Evolutionary conservation across 768 basidiomycete species (phyloP).

Genomic region (Pisolithus microcarpus): DNA sequence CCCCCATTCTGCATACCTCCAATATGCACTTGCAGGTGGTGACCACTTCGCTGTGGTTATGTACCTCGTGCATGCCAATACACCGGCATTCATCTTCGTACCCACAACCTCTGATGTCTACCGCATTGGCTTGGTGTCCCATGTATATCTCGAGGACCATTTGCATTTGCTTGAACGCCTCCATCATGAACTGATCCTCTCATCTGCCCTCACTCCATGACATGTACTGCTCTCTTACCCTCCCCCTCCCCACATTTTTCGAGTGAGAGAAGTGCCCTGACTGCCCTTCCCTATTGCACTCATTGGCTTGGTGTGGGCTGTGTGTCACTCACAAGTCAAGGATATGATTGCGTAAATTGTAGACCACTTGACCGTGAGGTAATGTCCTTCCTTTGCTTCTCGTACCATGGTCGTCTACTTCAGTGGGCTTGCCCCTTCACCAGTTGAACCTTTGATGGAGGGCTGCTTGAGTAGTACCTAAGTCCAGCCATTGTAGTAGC

Average conservation of each 20-base stretch:
- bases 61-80: slow-evolving; percentile 42
- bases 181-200: slow-evolving; percentile 30
- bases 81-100: slow-evolving; percentile 49
- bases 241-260: slow-evolving; percentile 8
- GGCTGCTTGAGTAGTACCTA: slow-evolving; percentile 17
- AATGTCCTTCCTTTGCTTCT: not conserved
- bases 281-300: too few relatives aligned
- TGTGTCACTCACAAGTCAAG: slow-evolving; percentile 2
- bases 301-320: too few relatives aligned
- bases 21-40: too few relatives aligned
- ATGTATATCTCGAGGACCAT: not conserved
- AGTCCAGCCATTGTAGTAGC: slow-evolving; percentile 1
- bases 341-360: not conserved
- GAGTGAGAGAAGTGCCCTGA: slow-evolving; percentile 19
- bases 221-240: slow-evolving; percentile 4
- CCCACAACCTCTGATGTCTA: slow-evolving; percentile 19
- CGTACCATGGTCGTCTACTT: not conserved
- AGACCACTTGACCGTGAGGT: not conserved
- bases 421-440: slow-evolving; percentile 26
- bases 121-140: slow-evolving; percentile 16
- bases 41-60: too few relatives aligned
- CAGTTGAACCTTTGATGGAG: slow-evolving; percentile 28
- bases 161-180: not conserved
- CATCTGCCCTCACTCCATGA: slow-evolving; percentile 39
- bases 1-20: slow-evolving; percentile 4